Base-by-base conservation (phyloP, 257 asterid species). In the Leptodermis oblonga region DNA sequence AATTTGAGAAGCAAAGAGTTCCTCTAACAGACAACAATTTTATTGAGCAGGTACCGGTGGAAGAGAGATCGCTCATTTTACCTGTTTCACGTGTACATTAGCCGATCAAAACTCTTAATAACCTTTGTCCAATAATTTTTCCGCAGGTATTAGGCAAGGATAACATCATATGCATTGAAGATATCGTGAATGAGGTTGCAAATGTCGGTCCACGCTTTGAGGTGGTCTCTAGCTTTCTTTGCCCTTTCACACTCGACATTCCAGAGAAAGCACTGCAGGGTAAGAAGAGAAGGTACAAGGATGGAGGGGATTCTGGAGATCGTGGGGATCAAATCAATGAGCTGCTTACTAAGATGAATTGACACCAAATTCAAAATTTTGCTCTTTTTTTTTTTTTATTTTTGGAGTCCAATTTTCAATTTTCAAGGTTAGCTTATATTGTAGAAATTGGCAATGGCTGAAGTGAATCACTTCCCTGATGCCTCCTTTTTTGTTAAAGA, bases 221-320 rank as follows among this genome's bases (percentile, higher is more conserved):
- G 79, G 80, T 63, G 36, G 97, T 87, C 76, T 75, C 86, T n/a
- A 73, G 56, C 37, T 90, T 88, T 73, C 87, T 90, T 42, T 84
- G 88, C 74, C 97, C 98, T 70, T 90, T 93, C 72, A 14, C 51
- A 18, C 90, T 93, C 72, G 83, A 78, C 84, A 88, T 84, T 31
- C 97, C 97, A 4, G 97, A 86, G 49, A 87, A 88, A 34, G 95
- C 89, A 2, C 74, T 87, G 84, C 85, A 70, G 33, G 92, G 97
- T 46, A 90, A 82, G 94, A 93, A 82, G 84, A 86, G 61, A 36
- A 84, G 88, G 15, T 93, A 80, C 26, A 76, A 43, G 43, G 96
- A 90, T 39, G 98, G 98, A 17, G 97, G 98, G 22, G 97, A 90
- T 77, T 78, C 96, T 30, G 97, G 97, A 70, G 82, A 87, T 71